Evolutionary conservation across 1,284 basidiomycete genomes (phyloP).

Genomic region (Fistulina hepatica): DNA sequence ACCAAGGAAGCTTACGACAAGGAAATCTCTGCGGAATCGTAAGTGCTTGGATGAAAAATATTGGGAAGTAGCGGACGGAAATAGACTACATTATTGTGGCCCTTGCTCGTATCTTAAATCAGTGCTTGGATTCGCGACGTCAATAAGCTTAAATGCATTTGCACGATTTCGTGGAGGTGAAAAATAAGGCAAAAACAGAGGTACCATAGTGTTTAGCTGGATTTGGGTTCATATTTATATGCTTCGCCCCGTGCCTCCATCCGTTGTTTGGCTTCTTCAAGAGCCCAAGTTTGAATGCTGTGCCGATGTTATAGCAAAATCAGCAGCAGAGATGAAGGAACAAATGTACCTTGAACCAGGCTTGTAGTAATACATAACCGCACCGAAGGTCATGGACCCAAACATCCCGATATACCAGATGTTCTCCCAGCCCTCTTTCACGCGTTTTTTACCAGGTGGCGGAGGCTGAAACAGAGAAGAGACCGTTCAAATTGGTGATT

Average conservation of each 20-base stretch:
- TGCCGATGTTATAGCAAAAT: too few relatives aligned
- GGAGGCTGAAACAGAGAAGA: conserved; percentile 39
- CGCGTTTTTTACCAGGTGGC: conserved; percentile 72
- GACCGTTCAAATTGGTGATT: conserved; percentile 1
- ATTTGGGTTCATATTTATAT: conserved; percentile 59
- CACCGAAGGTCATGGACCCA: conserved; percentile 72
- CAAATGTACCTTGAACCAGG: conserved; percentile 82
- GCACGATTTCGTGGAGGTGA: conserved; percentile 9
- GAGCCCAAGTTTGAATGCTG: conserved; percentile 84
- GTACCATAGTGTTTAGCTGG: conserved; percentile 9
- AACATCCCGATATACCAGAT: conserved; percentile 88
- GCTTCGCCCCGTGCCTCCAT: conserved; percentile 83
- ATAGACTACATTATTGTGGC: too few relatives aligned
- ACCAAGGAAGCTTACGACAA: conserved; percentile 71
- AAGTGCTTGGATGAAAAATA: background rate
- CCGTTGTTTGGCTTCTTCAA: conserved; percentile 76
- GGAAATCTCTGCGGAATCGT: conserved; percentile 34
- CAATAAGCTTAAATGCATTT: background rate
- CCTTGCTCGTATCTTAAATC: background rate
- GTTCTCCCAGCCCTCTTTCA: conserved; percentile 82
- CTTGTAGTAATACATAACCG: conserved; percentile 83
- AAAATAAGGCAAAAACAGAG: conserved; percentile 2
- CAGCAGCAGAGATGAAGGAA: conserved; percentile 1
- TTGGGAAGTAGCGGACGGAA: background rate
- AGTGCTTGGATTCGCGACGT: background rate